Conservation (phyloP, 2,329 filamentous ascomycete species). For the Trichoderma sp. region DNA sequence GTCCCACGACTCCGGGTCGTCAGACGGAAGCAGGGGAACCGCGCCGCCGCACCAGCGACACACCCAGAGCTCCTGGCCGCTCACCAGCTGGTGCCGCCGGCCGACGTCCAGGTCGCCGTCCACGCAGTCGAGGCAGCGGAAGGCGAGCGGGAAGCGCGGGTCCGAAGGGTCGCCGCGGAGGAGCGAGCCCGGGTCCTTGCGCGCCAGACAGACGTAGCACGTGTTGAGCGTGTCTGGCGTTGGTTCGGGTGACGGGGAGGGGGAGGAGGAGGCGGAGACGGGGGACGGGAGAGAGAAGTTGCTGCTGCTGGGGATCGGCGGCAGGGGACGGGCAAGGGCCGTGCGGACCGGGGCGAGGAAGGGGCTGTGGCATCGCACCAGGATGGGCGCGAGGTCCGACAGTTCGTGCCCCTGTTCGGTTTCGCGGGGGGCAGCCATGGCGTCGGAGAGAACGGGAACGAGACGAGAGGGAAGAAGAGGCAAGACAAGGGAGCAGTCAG, state of each 20-base stretch:
- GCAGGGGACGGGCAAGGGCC: too few relatives aligned
- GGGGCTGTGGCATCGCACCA: too few relatives aligned
- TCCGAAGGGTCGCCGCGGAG: slow-evolving; percentile 39
- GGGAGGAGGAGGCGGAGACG: slow-evolving; percentile 30
- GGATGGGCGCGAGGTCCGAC: too few relatives aligned
- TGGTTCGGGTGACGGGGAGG: slow-evolving; percentile 30
- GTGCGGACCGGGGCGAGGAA: too few relatives aligned
- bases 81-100: slow-evolving; percentile 43
- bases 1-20: slow-evolving; percentile 32
- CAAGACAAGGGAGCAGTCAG: too few relatives aligned
- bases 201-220: slow-evolving; percentile 46
- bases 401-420: too few relatives aligned
- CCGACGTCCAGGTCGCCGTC: slow-evolving; percentile 43
- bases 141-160: slow-evolving; percentile 44
- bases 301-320: too few relatives aligned
- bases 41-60: slow-evolving; percentile 52
- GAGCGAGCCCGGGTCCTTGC: slow-evolving; percentile 40
- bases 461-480: too few relatives aligned
- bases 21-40: slow-evolving; percentile 24
- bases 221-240: slow-evolving; percentile 41
- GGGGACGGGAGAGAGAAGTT: too few relatives aligned
- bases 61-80: slow-evolving; percentile 41
- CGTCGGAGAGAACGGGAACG: too few relatives aligned
- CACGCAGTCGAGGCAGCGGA: slow-evolving; percentile 46
- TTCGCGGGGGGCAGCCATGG: too few relatives aligned